Evolutionary conservation across 2,329 filamentous ascomycete species (phyloP).

Genomic region (Arachnopeziza araneosa): DNA sequence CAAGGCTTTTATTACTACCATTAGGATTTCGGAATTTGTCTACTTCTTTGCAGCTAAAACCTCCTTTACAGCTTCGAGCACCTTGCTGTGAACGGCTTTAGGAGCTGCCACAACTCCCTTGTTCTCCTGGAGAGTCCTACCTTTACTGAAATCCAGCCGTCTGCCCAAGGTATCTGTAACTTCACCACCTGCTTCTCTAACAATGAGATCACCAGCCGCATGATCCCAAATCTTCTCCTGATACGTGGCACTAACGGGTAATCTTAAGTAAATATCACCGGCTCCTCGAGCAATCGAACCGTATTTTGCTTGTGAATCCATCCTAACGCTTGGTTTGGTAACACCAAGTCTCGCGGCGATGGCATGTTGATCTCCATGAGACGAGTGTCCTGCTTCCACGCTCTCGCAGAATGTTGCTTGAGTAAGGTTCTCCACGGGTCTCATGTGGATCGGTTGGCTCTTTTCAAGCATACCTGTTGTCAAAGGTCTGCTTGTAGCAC

Average conservation of each 20-base stretch:
- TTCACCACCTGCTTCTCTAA: slow-evolving; percentile 85
- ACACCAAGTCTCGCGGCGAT: slow-evolving; percentile 85
- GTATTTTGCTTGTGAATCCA: slow-evolving; percentile 99
- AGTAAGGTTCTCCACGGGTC: slow-evolving; percentile 63
- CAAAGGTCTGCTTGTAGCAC: slow-evolving; percentile 75
- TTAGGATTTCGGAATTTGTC: neutral
- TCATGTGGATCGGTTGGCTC: slow-evolving; percentile 71
- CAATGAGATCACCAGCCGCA: slow-evolving; percentile 89
- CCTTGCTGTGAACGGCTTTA: slow-evolving; percentile 64
- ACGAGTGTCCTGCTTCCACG: slow-evolving; percentile 88
- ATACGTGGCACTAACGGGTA: slow-evolving; percentile 82
- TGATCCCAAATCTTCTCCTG: slow-evolving; percentile 99
- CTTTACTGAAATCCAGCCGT: slow-evolving; percentile 77
- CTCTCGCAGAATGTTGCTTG: slow-evolving; percentile 93
- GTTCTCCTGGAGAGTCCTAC: slow-evolving; percentile 81
- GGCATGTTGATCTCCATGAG: slow-evolving; percentile 78
- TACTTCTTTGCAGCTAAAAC: slow-evolving; percentile 51
- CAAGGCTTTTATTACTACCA: neutral
- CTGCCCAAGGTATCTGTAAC: slow-evolving; percentile 88
- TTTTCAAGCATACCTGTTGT: slow-evolving; percentile 47
- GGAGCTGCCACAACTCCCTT: slow-evolving; percentile 92
- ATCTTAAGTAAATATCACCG: slow-evolving; percentile 86
- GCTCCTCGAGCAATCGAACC: slow-evolving; percentile 89
- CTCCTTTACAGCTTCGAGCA: slow-evolving; percentile 76
- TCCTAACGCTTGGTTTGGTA: slow-evolving; percentile 80